Conservation (phyloP, 2,329 filamentous ascomycete genomes). For the Aspergillus intermedius region DNA sequence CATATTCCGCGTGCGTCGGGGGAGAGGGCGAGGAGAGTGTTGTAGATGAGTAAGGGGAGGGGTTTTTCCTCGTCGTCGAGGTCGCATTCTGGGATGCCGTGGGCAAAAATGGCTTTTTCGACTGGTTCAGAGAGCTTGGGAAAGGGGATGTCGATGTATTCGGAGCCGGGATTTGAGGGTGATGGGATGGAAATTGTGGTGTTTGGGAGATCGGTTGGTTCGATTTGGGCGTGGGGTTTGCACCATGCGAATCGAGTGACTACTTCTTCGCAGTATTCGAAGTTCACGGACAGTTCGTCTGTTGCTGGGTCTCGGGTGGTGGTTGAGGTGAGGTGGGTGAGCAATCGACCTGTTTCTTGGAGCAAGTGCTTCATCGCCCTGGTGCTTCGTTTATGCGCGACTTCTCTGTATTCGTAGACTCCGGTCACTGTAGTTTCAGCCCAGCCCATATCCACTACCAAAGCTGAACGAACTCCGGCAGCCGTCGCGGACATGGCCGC, state of each 20-base stretch:
- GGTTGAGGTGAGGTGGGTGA: slow-evolving; percentile 19
- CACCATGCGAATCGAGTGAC: slow-evolving; percentile 74
- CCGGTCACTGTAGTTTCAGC: slow-evolving; percentile 78
- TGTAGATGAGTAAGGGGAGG: slow-evolving; percentile 69
- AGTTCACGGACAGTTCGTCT: slow-evolving; percentile 48
- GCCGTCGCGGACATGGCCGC: slow-evolving; percentile 68
- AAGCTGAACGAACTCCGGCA: slow-evolving; percentile 75
- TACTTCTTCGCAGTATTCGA: slow-evolving; percentile 78
- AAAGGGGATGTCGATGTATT: slow-evolving; percentile 58
- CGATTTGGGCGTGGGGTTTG: slow-evolving; percentile 20
- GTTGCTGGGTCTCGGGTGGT: slow-evolving; percentile 24
- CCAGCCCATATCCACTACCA: slow-evolving; percentile 91
- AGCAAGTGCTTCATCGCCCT: slow-evolving; percentile 68
- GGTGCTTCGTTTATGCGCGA: slow-evolving; percentile 62
- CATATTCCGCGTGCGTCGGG: slow-evolving; percentile 77
- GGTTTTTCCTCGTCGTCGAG: slow-evolving; percentile 85
- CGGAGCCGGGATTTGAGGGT: slow-evolving; percentile 33
- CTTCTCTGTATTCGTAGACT: slow-evolving; percentile 84
- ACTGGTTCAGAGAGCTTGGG: slow-evolving; percentile 65
- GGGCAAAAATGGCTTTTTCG: slow-evolving; percentile 67
- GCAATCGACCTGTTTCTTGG: slow-evolving; percentile 54
- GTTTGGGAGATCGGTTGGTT: slow-evolving; percentile 4
- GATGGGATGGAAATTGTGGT: slow-evolving; percentile 43
- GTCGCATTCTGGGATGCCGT: slow-evolving; percentile 45
- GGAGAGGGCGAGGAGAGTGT: slow-evolving; percentile 65